Percentiles rank a stretch among this genome's conserved stretches.
Evolutionary conservation across 192 early-diverging fungal species (phyloP).

Genomic region (Linnemannia zychae): DNA sequence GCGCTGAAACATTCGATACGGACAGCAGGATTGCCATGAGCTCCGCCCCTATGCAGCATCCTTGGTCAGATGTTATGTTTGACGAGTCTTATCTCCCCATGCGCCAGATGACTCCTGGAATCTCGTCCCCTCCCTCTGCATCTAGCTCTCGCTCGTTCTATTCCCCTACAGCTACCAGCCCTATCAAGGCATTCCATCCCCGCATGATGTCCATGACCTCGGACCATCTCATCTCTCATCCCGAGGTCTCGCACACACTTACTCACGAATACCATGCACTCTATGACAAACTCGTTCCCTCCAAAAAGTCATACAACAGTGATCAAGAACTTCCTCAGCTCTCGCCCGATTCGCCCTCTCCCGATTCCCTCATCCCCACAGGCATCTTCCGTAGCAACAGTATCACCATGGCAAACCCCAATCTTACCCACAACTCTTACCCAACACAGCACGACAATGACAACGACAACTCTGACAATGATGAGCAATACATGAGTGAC

Average conservation of each 20-base stretch:
- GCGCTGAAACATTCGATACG: neutral
- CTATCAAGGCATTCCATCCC: constrained; percentile 10
- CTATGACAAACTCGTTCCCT: constrained; percentile 22
- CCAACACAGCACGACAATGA: neutral
- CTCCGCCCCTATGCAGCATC: constrained; percentile 8
- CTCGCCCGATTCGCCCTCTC: constrained; percentile 26
- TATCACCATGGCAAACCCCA: constrained; percentile 3
- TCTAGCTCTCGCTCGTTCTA: constrained; percentile 3
- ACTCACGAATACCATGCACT: constrained; percentile 32
- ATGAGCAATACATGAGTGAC: constrained; percentile 35
- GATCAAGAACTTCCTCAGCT: constrained; percentile 36
- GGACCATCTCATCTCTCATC: constrained; percentile 15
- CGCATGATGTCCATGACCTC: constrained; percentile 24
- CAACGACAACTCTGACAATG: neutral
- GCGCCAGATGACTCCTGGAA: constrained; percentile 20
- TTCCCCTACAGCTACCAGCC: neutral
- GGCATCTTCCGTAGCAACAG: constrained; percentile 9
- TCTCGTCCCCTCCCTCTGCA: constrained; percentile 13
- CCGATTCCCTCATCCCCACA: constrained; percentile 29
- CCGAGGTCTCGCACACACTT: constrained; percentile 2
- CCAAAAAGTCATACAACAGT: constrained; percentile 42
- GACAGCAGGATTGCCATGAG: neutral
- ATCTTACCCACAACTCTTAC: neutral
- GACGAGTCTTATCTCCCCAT: constrained; percentile 33
- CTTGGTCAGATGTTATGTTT: constrained; percentile 45